Evolutionary conservation across 2,329 filamentous ascomycete species (phyloP).

Genomic region (Penicillium decumbens): DNA sequence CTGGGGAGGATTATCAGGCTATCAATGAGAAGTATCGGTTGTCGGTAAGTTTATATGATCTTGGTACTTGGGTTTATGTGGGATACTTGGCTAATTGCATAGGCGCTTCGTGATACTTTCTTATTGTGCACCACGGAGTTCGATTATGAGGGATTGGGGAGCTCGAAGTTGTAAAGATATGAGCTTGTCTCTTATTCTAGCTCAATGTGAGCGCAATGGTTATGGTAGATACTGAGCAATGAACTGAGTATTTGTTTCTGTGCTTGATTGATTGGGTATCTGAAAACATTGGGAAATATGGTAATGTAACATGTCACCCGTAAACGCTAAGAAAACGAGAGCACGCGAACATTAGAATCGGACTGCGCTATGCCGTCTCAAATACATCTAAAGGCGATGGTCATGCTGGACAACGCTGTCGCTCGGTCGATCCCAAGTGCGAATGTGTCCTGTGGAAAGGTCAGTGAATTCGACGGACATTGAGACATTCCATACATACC

Average conservation of each 20-base stretch:
- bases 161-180: conserved; percentile 25
- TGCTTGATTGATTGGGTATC: conserved; percentile 12
- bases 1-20: conserved; percentile 54
- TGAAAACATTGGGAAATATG: conserved; percentile 9
- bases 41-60: conserved; percentile 27
- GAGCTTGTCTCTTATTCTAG: background rate
- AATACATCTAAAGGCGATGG: background rate
- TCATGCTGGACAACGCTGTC: conserved; percentile 35
- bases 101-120: conserved; percentile 50
- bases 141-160: conserved; percentile 31
- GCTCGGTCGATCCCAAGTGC: conserved; percentile 66
- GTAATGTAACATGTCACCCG: background rate
- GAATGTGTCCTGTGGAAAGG: conserved; percentile 59
- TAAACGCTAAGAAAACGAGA: background rate
- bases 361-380: background rate
- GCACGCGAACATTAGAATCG: background rate
- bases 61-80: background rate
- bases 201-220: background rate
- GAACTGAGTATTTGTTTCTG: background rate
- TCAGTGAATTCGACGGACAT: conserved; percentile 1
- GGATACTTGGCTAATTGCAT: conserved; percentile 2
- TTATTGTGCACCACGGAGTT: conserved; percentile 54
- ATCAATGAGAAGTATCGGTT: conserved; percentile 53
- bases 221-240: background rate
- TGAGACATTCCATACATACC: conserved; percentile 53